These are phyloP conservation scores for Knoxia roxburghii DNA, from an alignment of 257 asterid species.

Conservation along the genomic window DNA sequence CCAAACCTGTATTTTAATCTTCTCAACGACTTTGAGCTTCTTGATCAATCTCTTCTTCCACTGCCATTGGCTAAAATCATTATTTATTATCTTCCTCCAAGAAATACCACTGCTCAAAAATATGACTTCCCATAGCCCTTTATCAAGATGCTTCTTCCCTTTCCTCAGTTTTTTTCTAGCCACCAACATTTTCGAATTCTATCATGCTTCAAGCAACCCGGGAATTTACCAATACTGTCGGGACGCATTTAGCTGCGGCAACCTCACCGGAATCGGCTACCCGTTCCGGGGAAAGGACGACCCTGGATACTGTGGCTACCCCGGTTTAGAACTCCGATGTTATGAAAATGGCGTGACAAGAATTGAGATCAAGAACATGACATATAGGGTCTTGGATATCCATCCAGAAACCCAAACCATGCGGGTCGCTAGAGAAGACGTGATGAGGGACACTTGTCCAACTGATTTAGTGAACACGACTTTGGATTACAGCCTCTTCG, in stretches of 20 bases:
- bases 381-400: constrained; percentile 36
- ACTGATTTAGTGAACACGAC: constrained; percentile 47
- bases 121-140: constrained; percentile 37
- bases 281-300: constrained; percentile 48
- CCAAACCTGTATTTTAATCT: not conserved
- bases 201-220: constrained; percentile 17
- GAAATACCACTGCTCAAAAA: constrained; percentile 15
- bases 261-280: constrained; percentile 35
- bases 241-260: constrained; percentile 49
- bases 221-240: constrained; percentile 34
- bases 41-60: not conserved
- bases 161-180: constrained; percentile 18
- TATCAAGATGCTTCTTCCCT: constrained; percentile 9
- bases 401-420: constrained; percentile 29
- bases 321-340: constrained; percentile 47
- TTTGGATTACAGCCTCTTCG: constrained; percentile 43
- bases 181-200: constrained; percentile 22
- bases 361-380: constrained; percentile 31
- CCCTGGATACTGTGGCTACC: constrained; percentile 66
- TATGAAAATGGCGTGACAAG: constrained; percentile 23
- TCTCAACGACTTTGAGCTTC: constrained; percentile 8
- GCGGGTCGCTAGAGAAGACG: constrained; percentile 54
- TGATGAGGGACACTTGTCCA: constrained; percentile 43
- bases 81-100: not conserved
- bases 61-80: too few species aligned